Evolutionary conservation across 805 yeast genomes (phyloP).

Genomic region (Geotrichum ghanense): DNA sequence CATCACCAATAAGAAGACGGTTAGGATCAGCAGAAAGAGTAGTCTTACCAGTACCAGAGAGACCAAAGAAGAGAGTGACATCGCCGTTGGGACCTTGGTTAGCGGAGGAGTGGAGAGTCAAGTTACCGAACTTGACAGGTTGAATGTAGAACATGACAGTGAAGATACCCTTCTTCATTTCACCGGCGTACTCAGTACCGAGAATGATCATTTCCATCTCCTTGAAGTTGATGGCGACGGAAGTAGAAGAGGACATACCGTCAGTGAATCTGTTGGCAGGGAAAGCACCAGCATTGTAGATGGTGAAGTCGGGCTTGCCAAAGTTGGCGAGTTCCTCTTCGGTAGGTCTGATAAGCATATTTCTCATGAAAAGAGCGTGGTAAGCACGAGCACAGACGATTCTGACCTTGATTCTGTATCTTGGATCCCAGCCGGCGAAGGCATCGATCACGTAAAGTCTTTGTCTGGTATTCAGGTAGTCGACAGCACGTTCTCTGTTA

Average conservation of each 20-base stretch:
- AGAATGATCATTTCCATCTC: conserved; percentile 97
- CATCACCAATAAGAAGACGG: conserved; percentile 92
- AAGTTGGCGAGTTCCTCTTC: conserved; percentile 76
- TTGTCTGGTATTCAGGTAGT: conserved; percentile 90
- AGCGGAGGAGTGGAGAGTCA: conserved; percentile 90
- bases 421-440: conserved; percentile 98
- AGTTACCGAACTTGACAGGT: conserved; percentile 87
- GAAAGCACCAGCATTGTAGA: conserved; percentile 98
- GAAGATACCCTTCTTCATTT: conserved; percentile 98
- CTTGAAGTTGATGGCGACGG: conserved; percentile 93
- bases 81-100: conserved; percentile 85
- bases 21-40: conserved; percentile 93
- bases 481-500: conserved; percentile 92
- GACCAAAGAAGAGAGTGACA: conserved; percentile 90
- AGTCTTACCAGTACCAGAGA: conserved; percentile 97
- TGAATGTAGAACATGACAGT: conserved; percentile 97
- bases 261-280: conserved; percentile 94
- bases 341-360: conserved; percentile 94
- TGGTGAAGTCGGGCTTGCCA: conserved; percentile 97
- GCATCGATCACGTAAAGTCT: conserved; percentile 93
- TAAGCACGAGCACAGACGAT: conserved; percentile 96
- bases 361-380: conserved; percentile 96
- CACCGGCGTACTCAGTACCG: conserved; percentile 99
- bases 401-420: conserved; percentile 90
- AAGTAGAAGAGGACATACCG: conserved; percentile 94